Evolutionary conservation across 179 eudicot genomes (phyloP), one percentile per base, ranked within the genome.

Genomic region (Spergularia azorica): DNA sequence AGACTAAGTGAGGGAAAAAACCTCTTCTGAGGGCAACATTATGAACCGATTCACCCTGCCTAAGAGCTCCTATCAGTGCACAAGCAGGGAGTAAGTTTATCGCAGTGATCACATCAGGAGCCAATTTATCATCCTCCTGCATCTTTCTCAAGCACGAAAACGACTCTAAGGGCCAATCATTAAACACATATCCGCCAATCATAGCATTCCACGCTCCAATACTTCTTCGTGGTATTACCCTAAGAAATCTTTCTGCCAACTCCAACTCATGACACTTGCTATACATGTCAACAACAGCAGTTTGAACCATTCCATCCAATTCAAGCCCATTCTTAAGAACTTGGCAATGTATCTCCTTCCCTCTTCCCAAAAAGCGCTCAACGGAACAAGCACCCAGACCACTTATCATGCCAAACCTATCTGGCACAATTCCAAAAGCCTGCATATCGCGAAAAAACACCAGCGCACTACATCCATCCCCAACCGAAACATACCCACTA

Each of bases 211-310:
- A 91, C 72, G 81, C 79, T 20, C 85, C 90, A 77, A 88, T 67
- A 76, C 76, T 84, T 75, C 52, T 89, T 17, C 63, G 74, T 55
- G 76, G 75, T 38, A 86, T 75, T 32, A 52, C 71, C 52, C 73
- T 61, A 43, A 86, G 87, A 56, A 76, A 70, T 61, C 79, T 79
- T 84, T 89, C 88, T 9, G 92, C 90, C 68, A 84, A 86, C 43
- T 83, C 84, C 54, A 93, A 81, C 32, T 63, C 63, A 64, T 75
- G 83, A 76, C 94, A 91, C 77, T 93, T 91, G 58, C 85, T 80
- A 81, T 89, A 91, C 97, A 93, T 93, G 84, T 89, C 92, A 70
- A 91, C 43, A 0, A 91, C 39, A 7, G 94, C 86, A 56, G 94
- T 87, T 67, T 89, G 91, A 77, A 89, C 79, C 96, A 83, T 91